Conservation (phyloP, 2,329 filamentous ascomycete species). For the Hypoxylon sp. region DNA sequence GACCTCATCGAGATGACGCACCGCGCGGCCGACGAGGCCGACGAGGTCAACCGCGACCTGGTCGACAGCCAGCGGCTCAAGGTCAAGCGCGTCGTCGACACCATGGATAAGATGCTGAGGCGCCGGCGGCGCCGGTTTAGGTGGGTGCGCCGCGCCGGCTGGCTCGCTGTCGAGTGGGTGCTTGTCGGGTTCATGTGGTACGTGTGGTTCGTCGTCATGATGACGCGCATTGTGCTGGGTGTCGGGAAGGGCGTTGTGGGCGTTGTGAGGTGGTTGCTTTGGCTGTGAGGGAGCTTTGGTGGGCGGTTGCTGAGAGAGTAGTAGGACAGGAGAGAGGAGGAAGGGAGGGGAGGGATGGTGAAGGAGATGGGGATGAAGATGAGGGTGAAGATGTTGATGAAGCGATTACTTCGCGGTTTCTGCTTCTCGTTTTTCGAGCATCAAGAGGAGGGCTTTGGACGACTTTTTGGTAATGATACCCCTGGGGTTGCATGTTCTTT, state of each 20-base stretch:
- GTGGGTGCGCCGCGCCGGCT: constrained; percentile 82
- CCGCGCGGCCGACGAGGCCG: constrained; percentile 81
- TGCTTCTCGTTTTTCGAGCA: constrained; percentile 3
- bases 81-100: constrained; percentile 84
- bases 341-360: background rate
- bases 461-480: constrained; percentile 24
- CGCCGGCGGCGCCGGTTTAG: constrained; percentile 77
- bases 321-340: background rate
- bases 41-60: constrained; percentile 82
- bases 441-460: constrained; percentile 6
- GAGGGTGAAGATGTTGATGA: background rate
- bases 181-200: constrained; percentile 94
- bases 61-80: constrained; percentile 82
- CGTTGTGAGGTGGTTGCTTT: constrained; percentile 85
- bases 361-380: too few species aligned
- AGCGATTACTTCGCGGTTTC: background rate
- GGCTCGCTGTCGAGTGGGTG: constrained; percentile 88
- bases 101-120: constrained; percentile 82
- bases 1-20: constrained; percentile 74
- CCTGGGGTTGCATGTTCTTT: constrained; percentile 14
- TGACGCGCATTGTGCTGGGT: constrained; percentile 76
- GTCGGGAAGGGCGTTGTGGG: constrained; percentile 71
- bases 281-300: constrained; percentile 68
- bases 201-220: constrained; percentile 90
- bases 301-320: background rate